Percentiles rank a stretch among this genome's conserved stretches.
Evolutionary conservation across 805 yeast genomes (phyloP).

Genomic region (Saccharomyces paradoxus): DNA sequence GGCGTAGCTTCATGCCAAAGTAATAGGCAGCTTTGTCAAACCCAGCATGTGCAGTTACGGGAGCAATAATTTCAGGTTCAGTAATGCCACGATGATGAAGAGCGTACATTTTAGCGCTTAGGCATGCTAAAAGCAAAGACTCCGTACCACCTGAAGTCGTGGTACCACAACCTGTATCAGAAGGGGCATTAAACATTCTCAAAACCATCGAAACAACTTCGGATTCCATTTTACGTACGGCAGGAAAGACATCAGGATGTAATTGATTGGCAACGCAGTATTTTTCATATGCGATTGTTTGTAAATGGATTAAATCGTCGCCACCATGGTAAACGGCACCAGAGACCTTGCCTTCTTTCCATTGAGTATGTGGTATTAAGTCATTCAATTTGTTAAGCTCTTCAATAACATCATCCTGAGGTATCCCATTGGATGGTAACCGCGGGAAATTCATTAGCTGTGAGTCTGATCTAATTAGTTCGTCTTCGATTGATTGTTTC

Average conservation of each 20-base stretch:
- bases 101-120: constrained; percentile 81
- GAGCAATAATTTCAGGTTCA: constrained; percentile 82
- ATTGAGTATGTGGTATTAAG: constrained; percentile 55
- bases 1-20: constrained; percentile 76
- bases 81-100: constrained; percentile 47
- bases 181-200: constrained; percentile 72
- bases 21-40: constrained; percentile 87
- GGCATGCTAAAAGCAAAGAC: constrained; percentile 74
- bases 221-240: constrained; percentile 90
- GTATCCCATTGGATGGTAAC: constrained; percentile 56
- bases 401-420: constrained; percentile 37
- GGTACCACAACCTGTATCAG: constrained; percentile 54
- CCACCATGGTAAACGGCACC: constrained; percentile 99
- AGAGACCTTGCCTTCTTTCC: constrained; percentile 80
- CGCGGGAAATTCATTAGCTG: constrained; percentile 35
- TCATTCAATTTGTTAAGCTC: constrained; percentile 44
- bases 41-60: constrained; percentile 88
- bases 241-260: constrained; percentile 96
- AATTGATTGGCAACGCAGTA: constrained; percentile 87
- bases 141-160: constrained; percentile 95
- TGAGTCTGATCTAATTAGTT: constrained; percentile 48
- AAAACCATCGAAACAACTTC: constrained; percentile 91
- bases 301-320: constrained; percentile 60
- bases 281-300: constrained; percentile 64
- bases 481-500: constrained; percentile 42